Conservation (phyloP, 2,329 filamentous ascomycete genomes). For the Penicillium sp. region DNA sequence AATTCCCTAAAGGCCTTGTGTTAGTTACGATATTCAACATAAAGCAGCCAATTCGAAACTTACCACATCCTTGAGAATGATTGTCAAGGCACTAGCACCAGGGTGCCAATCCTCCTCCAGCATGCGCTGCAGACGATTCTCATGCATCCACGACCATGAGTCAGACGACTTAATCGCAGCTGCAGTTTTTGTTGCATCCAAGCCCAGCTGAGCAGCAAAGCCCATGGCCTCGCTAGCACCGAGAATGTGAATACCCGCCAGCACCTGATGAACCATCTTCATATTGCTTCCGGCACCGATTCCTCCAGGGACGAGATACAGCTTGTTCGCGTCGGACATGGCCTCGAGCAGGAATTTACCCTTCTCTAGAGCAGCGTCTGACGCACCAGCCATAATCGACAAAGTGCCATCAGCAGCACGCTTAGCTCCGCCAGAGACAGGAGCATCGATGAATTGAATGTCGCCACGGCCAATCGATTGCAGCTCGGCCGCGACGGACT, state of each 20-base stretch:
- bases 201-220: slow-evolving; percentile 62
- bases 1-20: slow-evolving; percentile 56
- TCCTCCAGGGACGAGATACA: slow-evolving; percentile 67
- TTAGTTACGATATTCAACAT: not conserved
- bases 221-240: slow-evolving; percentile 66
- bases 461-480: slow-evolving; percentile 63
- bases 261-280: slow-evolving; percentile 69
- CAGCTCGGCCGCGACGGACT: slow-evolving; percentile 65
- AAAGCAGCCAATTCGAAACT: slow-evolving; percentile 16
- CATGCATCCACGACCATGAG: slow-evolving; percentile 67
- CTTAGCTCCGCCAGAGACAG: slow-evolving; percentile 73
- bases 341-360: slow-evolving; percentile 65
- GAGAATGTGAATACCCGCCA: slow-evolving; percentile 68
- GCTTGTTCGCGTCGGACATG: slow-evolving; percentile 64
- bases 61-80: slow-evolving; percentile 65
- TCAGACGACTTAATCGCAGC: slow-evolving; percentile 55
- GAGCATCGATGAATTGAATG: slow-evolving; percentile 71
- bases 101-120: slow-evolving; percentile 60
- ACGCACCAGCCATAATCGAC: slow-evolving; percentile 74
- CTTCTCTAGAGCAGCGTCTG: slow-evolving; percentile 62
- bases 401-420: slow-evolving; percentile 74
- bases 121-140: slow-evolving; percentile 64
- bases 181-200: slow-evolving; percentile 55
- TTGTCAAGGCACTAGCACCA: slow-evolving; percentile 64
- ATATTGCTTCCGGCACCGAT: slow-evolving; percentile 66